Evolutionary conservation across 257 asterid species (phyloP).

Genomic region (Ilex asprella): DNA sequence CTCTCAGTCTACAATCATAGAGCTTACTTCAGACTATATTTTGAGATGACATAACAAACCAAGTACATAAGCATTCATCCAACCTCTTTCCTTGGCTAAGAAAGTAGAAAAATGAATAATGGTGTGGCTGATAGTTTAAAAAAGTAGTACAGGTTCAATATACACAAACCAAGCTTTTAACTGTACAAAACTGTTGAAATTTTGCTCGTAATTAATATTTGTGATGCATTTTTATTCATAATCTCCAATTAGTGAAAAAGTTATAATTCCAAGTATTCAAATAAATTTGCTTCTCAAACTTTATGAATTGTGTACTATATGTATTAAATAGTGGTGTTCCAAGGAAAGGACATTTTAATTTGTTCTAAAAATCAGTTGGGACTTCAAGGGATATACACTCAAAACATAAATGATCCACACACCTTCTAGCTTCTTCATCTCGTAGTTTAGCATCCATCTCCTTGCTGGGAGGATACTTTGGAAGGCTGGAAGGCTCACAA

Average conservation of each 20-base stretch:
- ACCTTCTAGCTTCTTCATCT: constrained; percentile 93
- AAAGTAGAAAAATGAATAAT: not conserved
- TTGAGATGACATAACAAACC: not conserved
- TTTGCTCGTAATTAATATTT: no score
- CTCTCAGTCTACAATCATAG: constrained; percentile 43
- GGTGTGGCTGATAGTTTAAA: not conserved
- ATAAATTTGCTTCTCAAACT: no score
- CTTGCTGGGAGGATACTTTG: constrained; percentile 89
- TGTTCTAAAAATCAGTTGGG: not conserved
- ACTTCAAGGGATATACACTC: not conserved
- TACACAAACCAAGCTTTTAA: not conserved
- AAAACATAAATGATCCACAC: constrained; percentile 2
- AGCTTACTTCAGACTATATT: constrained; percentile 6
- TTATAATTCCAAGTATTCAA: no score
- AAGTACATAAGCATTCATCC: not conserved
- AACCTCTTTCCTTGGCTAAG: not conserved
- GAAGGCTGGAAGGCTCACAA: constrained; percentile 84
- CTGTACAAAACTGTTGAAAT: no score
- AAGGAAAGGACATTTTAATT: not conserved
- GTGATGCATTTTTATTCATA: no score
- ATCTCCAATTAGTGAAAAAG: no score
- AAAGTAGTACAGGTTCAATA: constrained; percentile 1
- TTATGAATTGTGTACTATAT: no score
- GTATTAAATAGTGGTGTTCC: not conserved
- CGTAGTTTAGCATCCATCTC: constrained; percentile 93